Percentiles rank a stretch among this genome's conserved stretches.
phyloP scores from a whole-genome alignment of 2,329 filamentous ascomycete genomes.

The Ambrosiella beaveri region DNA sequence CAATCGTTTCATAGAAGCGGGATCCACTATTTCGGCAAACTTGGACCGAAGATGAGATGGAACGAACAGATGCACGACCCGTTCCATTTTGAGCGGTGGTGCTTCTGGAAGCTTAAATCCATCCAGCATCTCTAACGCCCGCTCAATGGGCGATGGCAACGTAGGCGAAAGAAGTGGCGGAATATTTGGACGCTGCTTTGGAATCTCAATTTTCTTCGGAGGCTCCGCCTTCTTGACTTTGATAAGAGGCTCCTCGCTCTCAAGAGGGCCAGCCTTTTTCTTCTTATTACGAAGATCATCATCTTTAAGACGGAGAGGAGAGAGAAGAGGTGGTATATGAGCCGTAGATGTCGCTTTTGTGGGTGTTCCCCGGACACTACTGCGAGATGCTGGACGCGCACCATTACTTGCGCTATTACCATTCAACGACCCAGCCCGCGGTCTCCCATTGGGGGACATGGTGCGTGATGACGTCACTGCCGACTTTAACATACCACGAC shows the following conservation, averaged over 20 bases:
- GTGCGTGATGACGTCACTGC: constrained; percentile 8
- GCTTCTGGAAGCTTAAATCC: constrained; percentile 6
- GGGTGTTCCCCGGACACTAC: constrained; percentile 1
- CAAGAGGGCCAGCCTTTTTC: not conserved
- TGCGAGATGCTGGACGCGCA: not conserved
- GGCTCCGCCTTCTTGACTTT: constrained; percentile 6
- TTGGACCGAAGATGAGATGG: constrained; percentile 1
- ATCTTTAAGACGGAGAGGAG: constrained; percentile 28
- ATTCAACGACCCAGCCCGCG: constrained; percentile 26
- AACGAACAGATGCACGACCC: constrained; percentile 4
- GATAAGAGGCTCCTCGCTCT: not conserved
- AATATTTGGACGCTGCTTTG: constrained; percentile 16
- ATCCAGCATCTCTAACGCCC: constrained; percentile 20
- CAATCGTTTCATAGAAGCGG: constrained; percentile 4
- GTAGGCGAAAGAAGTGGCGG: constrained; percentile 39
- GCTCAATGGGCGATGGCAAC: constrained; percentile 34
- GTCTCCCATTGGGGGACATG: constrained; percentile 17
- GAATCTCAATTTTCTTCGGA: constrained; percentile 9
- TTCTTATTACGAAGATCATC: constrained; percentile 1
- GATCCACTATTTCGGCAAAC: constrained; percentile 7
- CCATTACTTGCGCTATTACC: constrained; percentile 20
- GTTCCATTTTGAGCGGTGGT: not conserved
- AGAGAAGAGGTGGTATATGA: constrained; percentile 33
- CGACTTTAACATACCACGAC: constrained; percentile 21
- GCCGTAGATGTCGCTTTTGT: constrained; percentile 20